phyloP scores from a whole-genome alignment of 2,329 filamentous ascomycete genomes.

The Daldinia sp. region DNA sequence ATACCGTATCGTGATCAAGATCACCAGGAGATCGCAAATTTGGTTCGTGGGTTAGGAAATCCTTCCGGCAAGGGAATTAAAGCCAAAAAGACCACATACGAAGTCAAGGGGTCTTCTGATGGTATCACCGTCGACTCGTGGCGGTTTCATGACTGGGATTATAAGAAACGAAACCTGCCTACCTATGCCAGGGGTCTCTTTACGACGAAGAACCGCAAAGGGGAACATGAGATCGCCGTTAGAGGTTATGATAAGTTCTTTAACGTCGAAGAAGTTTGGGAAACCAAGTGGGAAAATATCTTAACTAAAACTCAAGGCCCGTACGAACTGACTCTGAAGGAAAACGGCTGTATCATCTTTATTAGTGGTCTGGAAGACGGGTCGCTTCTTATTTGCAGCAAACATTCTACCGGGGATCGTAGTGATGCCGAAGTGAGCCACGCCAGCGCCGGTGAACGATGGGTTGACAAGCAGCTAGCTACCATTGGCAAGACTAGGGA shows the following conservation, averaged over 20 bases:
- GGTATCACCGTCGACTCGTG: conserved; percentile 83
- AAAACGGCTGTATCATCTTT: conserved; percentile 99
- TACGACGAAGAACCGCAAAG: conserved; percentile 74
- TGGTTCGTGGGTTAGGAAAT: conserved; percentile 72
- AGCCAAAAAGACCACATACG: conserved; percentile 82
- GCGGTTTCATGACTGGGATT: conserved; percentile 95
- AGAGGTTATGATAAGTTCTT: conserved; percentile 99
- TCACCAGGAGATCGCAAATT: conserved; percentile 67
- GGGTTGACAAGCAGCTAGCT: conserved; percentile 81
- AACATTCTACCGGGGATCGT: conserved; percentile 91
- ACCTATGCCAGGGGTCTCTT: conserved; percentile 95
- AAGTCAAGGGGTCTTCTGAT: conserved; percentile 68
- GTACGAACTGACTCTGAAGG: conserved; percentile 95
- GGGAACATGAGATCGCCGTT: conserved; percentile 78
- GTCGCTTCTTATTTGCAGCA: conserved; percentile 95
- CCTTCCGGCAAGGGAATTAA: conserved; percentile 69
- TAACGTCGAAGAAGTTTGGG: conserved; percentile 83
- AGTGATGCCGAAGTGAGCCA: conserved; percentile 78
- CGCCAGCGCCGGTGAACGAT: conserved; percentile 81
- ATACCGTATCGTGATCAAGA: conserved; percentile 76
- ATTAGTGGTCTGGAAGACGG: conserved; percentile 89
- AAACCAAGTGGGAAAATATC: conserved; percentile 86
- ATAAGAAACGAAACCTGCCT: conserved; percentile 85
- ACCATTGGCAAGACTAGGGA: conserved; percentile 78
- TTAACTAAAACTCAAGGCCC: conserved; percentile 79